Conservation (phyloP, 305 asterid genomes). For the Fraxinus paxiana region DNA sequence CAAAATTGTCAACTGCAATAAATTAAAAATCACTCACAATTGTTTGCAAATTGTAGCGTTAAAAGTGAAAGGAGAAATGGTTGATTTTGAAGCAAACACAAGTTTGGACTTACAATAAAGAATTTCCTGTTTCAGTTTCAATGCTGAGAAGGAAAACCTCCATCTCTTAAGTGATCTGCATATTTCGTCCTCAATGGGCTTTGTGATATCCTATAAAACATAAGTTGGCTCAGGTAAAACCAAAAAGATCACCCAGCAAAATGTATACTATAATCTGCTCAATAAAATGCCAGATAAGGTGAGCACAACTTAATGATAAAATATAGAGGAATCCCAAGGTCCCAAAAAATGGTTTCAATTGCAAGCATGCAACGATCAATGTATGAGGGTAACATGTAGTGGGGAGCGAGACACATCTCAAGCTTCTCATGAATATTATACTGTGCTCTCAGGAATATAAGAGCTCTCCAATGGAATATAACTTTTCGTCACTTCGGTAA, state of each 20-base stretch:
- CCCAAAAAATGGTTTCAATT: not conserved
- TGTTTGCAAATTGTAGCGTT: not conserved
- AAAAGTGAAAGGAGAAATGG: not conserved
- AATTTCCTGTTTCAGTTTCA: constrained; percentile 83
- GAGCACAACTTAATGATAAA: not conserved
- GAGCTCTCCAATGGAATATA: not conserved
- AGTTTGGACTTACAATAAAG: constrained; percentile 59
- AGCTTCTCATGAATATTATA: not conserved
- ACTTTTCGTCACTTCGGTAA: not conserved
- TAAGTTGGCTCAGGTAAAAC: not conserved
- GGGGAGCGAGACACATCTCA: not conserved
- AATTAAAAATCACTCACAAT: not conserved
- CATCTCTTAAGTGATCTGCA: constrained; percentile 72
- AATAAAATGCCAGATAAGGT: not conserved
- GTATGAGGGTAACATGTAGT: not conserved
- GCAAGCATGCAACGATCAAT: not conserved
- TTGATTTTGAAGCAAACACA: not conserved
- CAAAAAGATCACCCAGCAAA: not conserved
- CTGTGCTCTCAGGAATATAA: not conserved
- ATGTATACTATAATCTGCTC: not conserved
- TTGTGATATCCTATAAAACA: constrained; percentile 74
- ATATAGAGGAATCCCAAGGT: not conserved
- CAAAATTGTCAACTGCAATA: not conserved
- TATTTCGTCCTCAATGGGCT: constrained; percentile 71
- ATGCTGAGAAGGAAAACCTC: constrained; percentile 79